Base-by-base conservation (phyloP, 441 rosid species). In the Biscutella laevigata region DNA sequence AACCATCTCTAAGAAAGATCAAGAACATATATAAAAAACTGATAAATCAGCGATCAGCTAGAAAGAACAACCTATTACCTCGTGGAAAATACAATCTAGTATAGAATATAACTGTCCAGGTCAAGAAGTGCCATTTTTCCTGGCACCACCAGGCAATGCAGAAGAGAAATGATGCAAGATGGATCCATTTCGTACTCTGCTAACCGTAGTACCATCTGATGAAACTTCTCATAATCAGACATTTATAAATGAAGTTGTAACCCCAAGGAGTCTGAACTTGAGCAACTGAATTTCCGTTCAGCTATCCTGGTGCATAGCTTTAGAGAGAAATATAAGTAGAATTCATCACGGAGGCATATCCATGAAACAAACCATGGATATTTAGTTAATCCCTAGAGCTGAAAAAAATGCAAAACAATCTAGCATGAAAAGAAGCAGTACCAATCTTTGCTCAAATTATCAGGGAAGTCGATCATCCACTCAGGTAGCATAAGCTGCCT, bases 391-490 rank as follows among this genome's bases (percentile, higher is more conserved):
- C n/a, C n/a, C n/a, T n/a, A n/a, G n/a, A n/a, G n/a, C n/a, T n/a
- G 20, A 17, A 17, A 17, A 17, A 17, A n/a, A n/a, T n/a, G n/a
- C n/a, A n/a, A n/a, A 17, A 17, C 20, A 5, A 21, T 19, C 3
- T 5, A 21, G 28, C 11, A 32, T 6, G 19, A 57, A 26, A 12
- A 25, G 14, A 28, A 11, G 10, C 6, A 21, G 26, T 45, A 86
- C 97, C 97, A 90, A 52, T 90, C 92, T 36, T 52, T 72, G 63
- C 72, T 58, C 47, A 87, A 62, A 47, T 75, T 64, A 64, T 81
- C 88, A 33, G 98, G 98, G 14, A 87, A 77, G 65, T 87, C 96
- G 71, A 90, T 87, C 86, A 87, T 90, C 96, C 98, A 90, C 48
- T 87, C 98, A 1, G 83, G 98, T 14, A 84, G 79, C 91, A 87